Evolutionary conservation across 2,329 filamentous ascomycete genomes (phyloP).

Genomic region (Blastomyces gilchristii): DNA sequence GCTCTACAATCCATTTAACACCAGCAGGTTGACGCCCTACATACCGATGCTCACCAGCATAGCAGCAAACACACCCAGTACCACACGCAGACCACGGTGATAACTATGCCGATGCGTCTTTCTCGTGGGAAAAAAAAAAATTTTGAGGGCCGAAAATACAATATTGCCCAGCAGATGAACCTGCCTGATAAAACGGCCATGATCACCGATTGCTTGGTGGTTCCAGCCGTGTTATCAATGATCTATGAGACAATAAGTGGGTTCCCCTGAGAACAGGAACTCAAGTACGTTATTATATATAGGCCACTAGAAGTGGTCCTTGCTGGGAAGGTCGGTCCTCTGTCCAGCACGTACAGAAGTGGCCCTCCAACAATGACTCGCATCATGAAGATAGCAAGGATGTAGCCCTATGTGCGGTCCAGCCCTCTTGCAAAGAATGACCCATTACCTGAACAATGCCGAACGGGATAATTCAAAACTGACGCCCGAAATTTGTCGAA

Average conservation of each 20-base stretch:
- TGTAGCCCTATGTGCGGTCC: constrained; percentile 45
- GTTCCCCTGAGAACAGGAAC: constrained; percentile 56
- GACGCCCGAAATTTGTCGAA: constrained; percentile 49
- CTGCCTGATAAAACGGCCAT: constrained; percentile 57
- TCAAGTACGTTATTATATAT: constrained; percentile 54
- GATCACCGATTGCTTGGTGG: constrained; percentile 37
- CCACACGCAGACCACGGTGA: constrained; percentile 46
- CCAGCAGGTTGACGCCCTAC: constrained; percentile 46
- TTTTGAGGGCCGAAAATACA: constrained; percentile 42
- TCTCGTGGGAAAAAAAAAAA: constrained; percentile 45
- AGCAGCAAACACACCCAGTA: constrained; percentile 37
- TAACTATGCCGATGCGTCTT: constrained; percentile 53
- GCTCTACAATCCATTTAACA: constrained; percentile 46
- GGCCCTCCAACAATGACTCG: constrained; percentile 50
- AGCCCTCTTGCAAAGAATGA: constrained; percentile 50
- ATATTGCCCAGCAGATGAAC: constrained; percentile 54
- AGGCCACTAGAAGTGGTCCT: constrained; percentile 45
- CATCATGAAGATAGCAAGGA: constrained; percentile 46
- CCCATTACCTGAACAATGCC: constrained; percentile 49
- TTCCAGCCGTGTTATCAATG: constrained; percentile 46
- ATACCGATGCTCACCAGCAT: constrained; percentile 44
- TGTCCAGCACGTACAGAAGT: background rate
- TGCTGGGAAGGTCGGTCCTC: constrained; percentile 28
- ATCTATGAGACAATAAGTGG: constrained; percentile 60
- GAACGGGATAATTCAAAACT: constrained; percentile 56